These are phyloP conservation scores for Phialophora macrospora DNA, from an alignment of 2,329 filamentous ascomycete genomes.

Conservation along the genomic window DNA sequence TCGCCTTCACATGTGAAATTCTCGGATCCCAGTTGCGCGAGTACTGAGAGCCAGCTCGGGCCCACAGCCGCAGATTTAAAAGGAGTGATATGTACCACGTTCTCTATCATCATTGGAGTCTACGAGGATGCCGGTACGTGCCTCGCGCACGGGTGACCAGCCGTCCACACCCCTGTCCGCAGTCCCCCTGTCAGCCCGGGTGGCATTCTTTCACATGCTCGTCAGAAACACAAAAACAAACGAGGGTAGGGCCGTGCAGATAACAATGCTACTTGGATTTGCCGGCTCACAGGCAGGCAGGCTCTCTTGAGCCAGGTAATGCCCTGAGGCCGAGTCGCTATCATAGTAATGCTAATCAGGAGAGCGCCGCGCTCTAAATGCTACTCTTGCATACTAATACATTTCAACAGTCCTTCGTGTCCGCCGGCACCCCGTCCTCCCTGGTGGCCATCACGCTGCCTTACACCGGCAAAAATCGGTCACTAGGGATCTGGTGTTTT, in stretches of 20 bases:
- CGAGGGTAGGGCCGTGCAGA: neutral
- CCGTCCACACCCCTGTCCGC: constrained; percentile 4
- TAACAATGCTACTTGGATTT: constrained; percentile 8
- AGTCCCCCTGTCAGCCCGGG: neutral
- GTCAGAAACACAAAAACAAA: neutral
- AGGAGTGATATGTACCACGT: constrained; percentile 9
- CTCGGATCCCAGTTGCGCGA: neutral
- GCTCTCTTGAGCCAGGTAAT: neutral
- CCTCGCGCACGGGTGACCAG: neutral
- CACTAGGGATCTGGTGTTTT: constrained; percentile 33
- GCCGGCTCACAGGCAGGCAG: neutral
- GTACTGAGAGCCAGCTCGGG: neutral
- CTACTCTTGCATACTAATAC: constrained; percentile 14
- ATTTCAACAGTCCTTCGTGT: neutral
- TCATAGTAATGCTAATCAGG: constrained; percentile 17
- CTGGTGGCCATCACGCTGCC: neutral
- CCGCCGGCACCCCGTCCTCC: constrained; percentile 1
- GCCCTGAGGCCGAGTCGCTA: neutral
- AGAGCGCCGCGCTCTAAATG: constrained; percentile 12
- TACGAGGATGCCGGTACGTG: neutral
- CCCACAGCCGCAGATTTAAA: neutral
- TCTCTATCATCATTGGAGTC: constrained; percentile 9
- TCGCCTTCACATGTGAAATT: constrained; percentile 14
- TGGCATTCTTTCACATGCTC: constrained; percentile 9
- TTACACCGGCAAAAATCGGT: constrained; percentile 34